Base-by-base conservation (phyloP, 306 rosid genomes). In the Medicago lupulina region DNA sequence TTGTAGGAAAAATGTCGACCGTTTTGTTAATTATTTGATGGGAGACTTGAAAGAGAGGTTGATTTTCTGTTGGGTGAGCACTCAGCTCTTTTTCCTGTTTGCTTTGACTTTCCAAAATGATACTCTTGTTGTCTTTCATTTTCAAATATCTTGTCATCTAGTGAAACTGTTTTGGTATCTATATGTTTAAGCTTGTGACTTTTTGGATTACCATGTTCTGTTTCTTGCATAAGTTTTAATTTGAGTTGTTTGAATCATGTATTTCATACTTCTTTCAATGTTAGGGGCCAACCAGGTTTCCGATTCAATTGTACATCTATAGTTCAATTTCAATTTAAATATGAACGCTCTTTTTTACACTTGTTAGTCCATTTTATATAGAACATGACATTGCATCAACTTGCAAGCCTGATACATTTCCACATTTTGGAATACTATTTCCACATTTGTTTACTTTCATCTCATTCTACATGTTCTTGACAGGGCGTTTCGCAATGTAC, bases 31-130 rank as follows among this genome's bases (percentile, higher is more conserved):
- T 84, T 80, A 76, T 80, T 79, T 93, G 86, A 78, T 93, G 85
- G 96, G 92, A 61, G 88, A 85, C 74, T 70, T 80, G 88, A 93
- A 78, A 75, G 68, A 80, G 71, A 87, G 76, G 79, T 76, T 93
- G 83, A 81, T 91, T 65, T 90, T 91, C 81, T 89, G 93, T 78
- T 93, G 98, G 97, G 97, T 89, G 84, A 83, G 91, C 47, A 74
- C 70, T 47, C 83, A 80, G 87, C 51, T 74, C 74, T 67, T 83
- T 6, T 28, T 64, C 34, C 34, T 17, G 3, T 79, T 25, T 58
- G 47, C 41, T 34, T 19, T 76, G 44, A 63, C 19, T 31, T 54
- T 60, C 55, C 31, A 31, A 9, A 38, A 39, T 31, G 38, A 63
- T 67, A 44, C 55, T 53, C 4, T 41, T 58, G 43, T 78, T 46